These are phyloP conservation scores for Cladosporium sp. DNA, from an alignment of 2,329 filamentous ascomycete species.

Conservation along the genomic window DNA sequence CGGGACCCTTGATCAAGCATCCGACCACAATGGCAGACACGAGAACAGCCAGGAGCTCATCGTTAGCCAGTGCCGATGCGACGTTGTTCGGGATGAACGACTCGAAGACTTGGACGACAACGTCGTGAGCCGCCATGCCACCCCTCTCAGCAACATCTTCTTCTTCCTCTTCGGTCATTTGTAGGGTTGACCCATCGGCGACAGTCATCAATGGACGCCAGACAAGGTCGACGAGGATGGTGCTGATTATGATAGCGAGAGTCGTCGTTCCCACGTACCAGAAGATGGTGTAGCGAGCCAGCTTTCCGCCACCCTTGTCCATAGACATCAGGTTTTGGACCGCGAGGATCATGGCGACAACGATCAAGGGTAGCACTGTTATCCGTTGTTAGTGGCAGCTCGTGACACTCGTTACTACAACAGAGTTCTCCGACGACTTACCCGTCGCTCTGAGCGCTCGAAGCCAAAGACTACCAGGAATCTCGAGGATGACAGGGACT, in stretches of 20 bases:
- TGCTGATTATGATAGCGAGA: conserved; percentile 50
- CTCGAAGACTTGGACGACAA: conserved; percentile 52
- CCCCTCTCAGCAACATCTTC: conserved; percentile 38
- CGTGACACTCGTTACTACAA: conserved; percentile 19
- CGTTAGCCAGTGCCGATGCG: conserved; percentile 48
- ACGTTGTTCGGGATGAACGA: conserved; percentile 54
- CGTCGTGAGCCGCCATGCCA: conserved; percentile 44
- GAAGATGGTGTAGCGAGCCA: conserved; percentile 52
- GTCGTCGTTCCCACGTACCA: conserved; percentile 52
- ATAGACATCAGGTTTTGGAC: conserved; percentile 52
- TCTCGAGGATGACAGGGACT: conserved; percentile 46
- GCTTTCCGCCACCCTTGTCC: conserved; percentile 44
- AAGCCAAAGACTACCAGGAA: conserved; percentile 54
- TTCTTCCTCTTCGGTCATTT: conserved; percentile 24
- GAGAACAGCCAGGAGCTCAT: conserved; percentile 51
- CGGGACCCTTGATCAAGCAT: conserved; percentile 46
- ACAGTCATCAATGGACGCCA: conserved; percentile 50
- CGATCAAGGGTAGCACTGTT: conserved; percentile 53
- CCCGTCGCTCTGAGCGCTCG: conserved; percentile 52
- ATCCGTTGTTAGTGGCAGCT: conserved; percentile 10
- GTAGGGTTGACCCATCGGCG: conserved; percentile 39
- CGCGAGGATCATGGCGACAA: conserved; percentile 55
- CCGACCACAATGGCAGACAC: conserved; percentile 50
- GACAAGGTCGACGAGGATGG: conserved; percentile 49
- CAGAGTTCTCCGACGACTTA: conserved; percentile 23